A percentile compares a stretch with the other conserved stretches of the same genome.
phyloP scores from a whole-genome alignment of 169 alveolate genomes.

The Plasmodium sp. region DNA sequence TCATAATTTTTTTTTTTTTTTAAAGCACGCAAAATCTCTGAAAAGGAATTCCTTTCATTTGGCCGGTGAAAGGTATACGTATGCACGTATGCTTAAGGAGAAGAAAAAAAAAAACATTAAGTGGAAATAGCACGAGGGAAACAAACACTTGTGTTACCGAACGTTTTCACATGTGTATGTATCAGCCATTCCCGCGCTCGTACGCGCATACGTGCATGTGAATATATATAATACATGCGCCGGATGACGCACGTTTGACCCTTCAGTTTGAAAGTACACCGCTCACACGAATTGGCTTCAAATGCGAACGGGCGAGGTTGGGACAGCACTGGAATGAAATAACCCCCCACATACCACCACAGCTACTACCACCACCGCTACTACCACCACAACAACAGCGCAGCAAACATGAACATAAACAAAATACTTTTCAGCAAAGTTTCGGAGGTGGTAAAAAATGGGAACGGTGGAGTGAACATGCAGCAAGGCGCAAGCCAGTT shows the following conservation, averaged over 20 bases:
- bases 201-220: not conserved
- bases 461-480: constrained; percentile 28
- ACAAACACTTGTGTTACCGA: not conserved
- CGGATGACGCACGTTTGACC: not conserved
- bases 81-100: not conserved
- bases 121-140: not conserved
- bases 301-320: not conserved
- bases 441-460: constrained; percentile 17
- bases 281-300: not conserved
- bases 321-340: not conserved
- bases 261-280: not conserved
- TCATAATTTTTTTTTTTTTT: constrained; percentile 9
- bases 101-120: not conserved
- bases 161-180: not conserved
- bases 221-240: not conserved
- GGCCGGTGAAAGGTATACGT: not conserved
- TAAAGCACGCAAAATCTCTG: not conserved
- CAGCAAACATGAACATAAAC: constrained; percentile 10
- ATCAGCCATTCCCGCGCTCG: not conserved
- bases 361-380: not conserved
- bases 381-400: too few relatives aligned
- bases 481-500: not conserved
- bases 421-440: constrained; percentile 13
- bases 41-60: not conserved
- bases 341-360: not conserved